Evolutionary conservation across 495 filamentous ascomycete genomes (phyloP), one percentile per base, ranked within the genome.

Genomic region (Paragyromitra xinjiangensis): DNA sequence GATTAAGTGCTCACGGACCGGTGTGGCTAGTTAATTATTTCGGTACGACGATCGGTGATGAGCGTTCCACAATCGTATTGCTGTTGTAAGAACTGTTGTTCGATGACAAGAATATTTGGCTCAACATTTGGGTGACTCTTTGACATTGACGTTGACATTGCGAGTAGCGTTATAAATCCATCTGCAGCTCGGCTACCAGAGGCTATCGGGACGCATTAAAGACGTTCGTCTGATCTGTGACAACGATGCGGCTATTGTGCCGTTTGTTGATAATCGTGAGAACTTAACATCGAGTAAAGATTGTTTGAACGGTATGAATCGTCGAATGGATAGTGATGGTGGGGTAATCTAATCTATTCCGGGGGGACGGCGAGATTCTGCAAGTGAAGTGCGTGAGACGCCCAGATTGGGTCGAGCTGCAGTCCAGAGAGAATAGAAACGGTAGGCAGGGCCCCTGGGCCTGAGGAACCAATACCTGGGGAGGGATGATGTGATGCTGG

Each of bases 401-500:
- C 42, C 34, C 34, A 9, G 55, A 58, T 8, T 55, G 29, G 29
- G 29, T 3, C 29, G 4, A 11, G 16, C 53, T 40, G 45, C 29
- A 53, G 48, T 34, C 4, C 6, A 24, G 26, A 40, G 69, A 26
- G 12, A 37, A 61, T 29, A 29, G 37, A 74, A 69, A 74, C 53
- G 64, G 40, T 51, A 62, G 42, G 56, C 34, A 69, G 45, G 37
- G 22, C 56, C 56, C 64, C 56, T 44, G 66, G 70, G 7, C 40
- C 55, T 74, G 40, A 45, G 56, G 34, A 58, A 22, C 64, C 44
- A 75, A 69, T 69, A 55, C 45, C 64, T 51, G 62, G 42, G 55
- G 64, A 59, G 50, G 22, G 56, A 73, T 64, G 71, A 71, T 63
- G 53, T 71, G 56, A 59, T 70, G 67, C 37, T 39, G 68, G 68